Percentiles rank a stretch among this genome's conserved stretches.
Conservation (phyloP, 371 early-diverging fungal genomes). For the Umbelopsis sp. region DNA sequence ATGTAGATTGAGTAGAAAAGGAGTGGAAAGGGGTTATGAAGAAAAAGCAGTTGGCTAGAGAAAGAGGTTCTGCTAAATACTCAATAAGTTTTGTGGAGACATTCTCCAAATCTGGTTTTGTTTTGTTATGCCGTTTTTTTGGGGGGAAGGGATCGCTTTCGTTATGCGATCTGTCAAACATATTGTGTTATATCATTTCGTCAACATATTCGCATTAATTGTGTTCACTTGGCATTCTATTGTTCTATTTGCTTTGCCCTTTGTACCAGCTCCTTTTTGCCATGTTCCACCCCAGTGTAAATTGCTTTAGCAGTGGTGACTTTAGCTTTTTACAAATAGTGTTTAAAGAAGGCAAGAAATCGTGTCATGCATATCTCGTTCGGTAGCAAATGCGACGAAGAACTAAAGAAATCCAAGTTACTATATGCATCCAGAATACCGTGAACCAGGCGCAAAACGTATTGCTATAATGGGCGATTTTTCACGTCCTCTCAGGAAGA, state of each 20-base stretch:
- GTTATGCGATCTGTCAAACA: background rate
- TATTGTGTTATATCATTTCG: too few relatives aligned
- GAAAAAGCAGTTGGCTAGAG: slow-evolving; percentile 5
- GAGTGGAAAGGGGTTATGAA: slow-evolving; percentile 12
- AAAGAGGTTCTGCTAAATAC: slow-evolving; percentile 13
- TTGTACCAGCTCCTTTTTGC: background rate
- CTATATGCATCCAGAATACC: background rate
- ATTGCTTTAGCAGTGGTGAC: background rate
- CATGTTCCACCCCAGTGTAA: background rate
- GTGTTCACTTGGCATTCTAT: slow-evolving; percentile 8
- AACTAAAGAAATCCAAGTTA: background rate
- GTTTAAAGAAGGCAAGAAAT: too few relatives aligned
- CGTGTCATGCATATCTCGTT: slow-evolving; percentile 44
- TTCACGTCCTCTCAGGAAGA: background rate
- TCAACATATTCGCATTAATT: background rate
- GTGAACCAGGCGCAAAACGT: background rate
- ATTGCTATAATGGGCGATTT: slow-evolving; percentile 10
- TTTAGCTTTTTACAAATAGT: too few relatives aligned
- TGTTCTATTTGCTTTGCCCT: slow-evolving; percentile 16
- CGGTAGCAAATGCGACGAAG: slow-evolving; percentile 44
- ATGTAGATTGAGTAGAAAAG: slow-evolving; percentile 16
- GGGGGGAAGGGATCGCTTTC: background rate
- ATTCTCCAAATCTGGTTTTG: slow-evolving; percentile 4
- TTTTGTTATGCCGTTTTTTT: background rate
- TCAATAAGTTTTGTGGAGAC: slow-evolving; percentile 3